Percentiles rank a stretch among this genome's conserved stretches.
Conservation (phyloP, 495 filamentous ascomycete species). For the Thermochaetoides thermophila region DNA sequence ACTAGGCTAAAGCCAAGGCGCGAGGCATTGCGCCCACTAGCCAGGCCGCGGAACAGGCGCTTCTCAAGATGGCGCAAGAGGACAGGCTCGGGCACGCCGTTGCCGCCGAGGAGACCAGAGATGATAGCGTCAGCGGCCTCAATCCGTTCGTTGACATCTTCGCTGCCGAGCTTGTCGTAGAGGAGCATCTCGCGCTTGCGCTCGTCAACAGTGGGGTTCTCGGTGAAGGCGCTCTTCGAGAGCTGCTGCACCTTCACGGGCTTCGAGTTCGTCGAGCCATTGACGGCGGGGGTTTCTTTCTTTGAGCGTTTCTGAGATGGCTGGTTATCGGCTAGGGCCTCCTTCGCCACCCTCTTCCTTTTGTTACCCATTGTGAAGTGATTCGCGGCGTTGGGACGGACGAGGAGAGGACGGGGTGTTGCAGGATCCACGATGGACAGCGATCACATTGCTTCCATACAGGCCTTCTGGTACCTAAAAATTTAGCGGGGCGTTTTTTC, state of each 20-base stretch:
- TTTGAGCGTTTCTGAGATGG: constrained; percentile 31
- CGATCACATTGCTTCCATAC: not conserved
- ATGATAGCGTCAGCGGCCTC: constrained; percentile 35
- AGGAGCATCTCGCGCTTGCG: constrained; percentile 33
- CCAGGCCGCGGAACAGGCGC: constrained; percentile 72
- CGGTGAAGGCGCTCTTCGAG: constrained; percentile 30
- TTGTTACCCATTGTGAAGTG: constrained; percentile 22
- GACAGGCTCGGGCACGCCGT: constrained; percentile 28
- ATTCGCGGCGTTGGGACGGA: not conserved
- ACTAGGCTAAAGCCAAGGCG: constrained; percentile 84
- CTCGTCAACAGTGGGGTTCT: constrained; percentile 26
- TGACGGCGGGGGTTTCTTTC: constrained; percentile 13
- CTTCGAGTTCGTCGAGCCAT: constrained; percentile 15
- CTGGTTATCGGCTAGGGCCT: constrained; percentile 17
- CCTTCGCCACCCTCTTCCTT: constrained; percentile 28
- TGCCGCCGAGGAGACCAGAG: constrained; percentile 26
- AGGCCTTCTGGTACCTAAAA: not conserved
- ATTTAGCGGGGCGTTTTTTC: not conserved
- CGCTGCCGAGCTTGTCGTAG: constrained; percentile 37
- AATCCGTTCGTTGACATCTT: constrained; percentile 34
- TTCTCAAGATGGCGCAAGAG: constrained; percentile 39
- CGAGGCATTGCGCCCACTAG: constrained; percentile 79
- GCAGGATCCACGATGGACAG: not conserved
- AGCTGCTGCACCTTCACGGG: constrained; percentile 13
- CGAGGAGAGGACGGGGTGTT: not conserved